These are phyloP conservation scores for Penicillium palitans DNA, from an alignment of 2,329 filamentous ascomycete species.

Conservation along the genomic window DNA sequence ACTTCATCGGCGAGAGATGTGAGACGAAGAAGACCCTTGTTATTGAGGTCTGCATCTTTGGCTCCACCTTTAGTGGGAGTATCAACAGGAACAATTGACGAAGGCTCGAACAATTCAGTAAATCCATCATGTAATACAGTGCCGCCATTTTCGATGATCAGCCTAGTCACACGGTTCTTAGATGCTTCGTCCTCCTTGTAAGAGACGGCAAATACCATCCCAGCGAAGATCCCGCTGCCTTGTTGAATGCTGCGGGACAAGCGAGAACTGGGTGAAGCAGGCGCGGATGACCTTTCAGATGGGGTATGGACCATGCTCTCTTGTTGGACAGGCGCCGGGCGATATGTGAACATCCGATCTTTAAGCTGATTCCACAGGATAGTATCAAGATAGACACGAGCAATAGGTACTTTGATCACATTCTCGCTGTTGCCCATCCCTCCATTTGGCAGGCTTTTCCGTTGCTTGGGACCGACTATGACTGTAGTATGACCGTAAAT, in stretches of 20 bases:
- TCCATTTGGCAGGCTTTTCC: constrained; percentile 42
- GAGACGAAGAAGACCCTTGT: constrained; percentile 56
- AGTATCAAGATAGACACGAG: constrained; percentile 48
- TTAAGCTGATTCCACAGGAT: constrained; percentile 50
- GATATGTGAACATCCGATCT: constrained; percentile 40
- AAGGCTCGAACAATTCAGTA: constrained; percentile 69
- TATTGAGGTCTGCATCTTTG: constrained; percentile 18
- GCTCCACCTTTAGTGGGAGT: constrained; percentile 32
- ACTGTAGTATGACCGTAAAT: constrained; percentile 46
- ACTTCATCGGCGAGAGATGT: constrained; percentile 54
- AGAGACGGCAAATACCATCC: constrained; percentile 87
- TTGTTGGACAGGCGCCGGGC: constrained; percentile 18
- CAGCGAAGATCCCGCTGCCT: constrained; percentile 61
- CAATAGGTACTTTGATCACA: constrained; percentile 46
- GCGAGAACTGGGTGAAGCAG: constrained; percentile 52
- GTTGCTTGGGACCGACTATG: constrained; percentile 44
- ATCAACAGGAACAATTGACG: constrained; percentile 30
- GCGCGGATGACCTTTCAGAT: constrained; percentile 40
- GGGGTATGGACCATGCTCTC: constrained; percentile 38
- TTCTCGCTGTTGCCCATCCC: constrained; percentile 31
- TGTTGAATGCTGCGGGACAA: constrained; percentile 43
- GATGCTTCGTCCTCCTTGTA: constrained; percentile 61
- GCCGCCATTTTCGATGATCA: constrained; percentile 72
- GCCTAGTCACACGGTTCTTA: constrained; percentile 58
- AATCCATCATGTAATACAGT: constrained; percentile 72